Percentiles rank a stretch among this genome's conserved stretches.
phyloP scores from a whole-genome alignment of 2,329 filamentous ascomycete species.

The Phoma sp. region DNA sequence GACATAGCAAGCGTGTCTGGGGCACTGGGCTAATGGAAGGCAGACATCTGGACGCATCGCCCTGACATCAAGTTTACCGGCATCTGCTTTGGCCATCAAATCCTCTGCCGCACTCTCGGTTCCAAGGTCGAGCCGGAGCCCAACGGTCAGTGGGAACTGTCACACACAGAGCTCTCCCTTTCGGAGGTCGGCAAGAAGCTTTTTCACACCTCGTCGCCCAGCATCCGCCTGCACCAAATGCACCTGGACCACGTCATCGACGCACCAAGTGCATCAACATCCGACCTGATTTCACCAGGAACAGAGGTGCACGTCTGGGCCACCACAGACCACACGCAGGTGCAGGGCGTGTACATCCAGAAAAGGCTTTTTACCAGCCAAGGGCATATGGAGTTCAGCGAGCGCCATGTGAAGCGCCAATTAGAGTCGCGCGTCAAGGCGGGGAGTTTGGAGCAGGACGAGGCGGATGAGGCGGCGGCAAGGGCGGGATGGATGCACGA shows the following conservation, averaged over 20 bases:
- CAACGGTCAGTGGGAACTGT: conserved; percentile 55
- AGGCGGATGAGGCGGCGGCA: conserved; percentile 44
- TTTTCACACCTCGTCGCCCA: conserved; percentile 43
- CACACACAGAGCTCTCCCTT: conserved; percentile 51
- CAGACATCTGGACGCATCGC: conserved; percentile 58
- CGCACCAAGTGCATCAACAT: conserved; percentile 36
- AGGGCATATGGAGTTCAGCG: conserved; percentile 56
- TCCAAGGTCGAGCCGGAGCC: conserved; percentile 46
- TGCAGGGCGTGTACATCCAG: conserved; percentile 55
- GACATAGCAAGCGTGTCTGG: too few relatives aligned
- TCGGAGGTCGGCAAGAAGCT: conserved; percentile 50
- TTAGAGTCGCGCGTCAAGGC: conserved; percentile 54
- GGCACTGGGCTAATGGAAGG: not conserved
- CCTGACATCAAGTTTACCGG: conserved; percentile 59
- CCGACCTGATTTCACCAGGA: conserved; percentile 33
- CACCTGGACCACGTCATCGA: conserved; percentile 54
- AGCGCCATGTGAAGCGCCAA: conserved; percentile 54
- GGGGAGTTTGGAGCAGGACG: conserved; percentile 47
- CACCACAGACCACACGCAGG: conserved; percentile 51
- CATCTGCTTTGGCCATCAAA: conserved; percentile 58
- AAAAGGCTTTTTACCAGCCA: conserved; percentile 55
- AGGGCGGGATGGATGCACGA: conserved; percentile 43
- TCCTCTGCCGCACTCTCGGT: conserved; percentile 54
- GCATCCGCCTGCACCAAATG: conserved; percentile 55
- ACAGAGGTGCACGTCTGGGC: conserved; percentile 59